These are phyloP conservation scores for Mesembryanthemum crystallinum DNA, from an alignment of 148 eudicot genomes.

Conservation along the genomic window DNA sequence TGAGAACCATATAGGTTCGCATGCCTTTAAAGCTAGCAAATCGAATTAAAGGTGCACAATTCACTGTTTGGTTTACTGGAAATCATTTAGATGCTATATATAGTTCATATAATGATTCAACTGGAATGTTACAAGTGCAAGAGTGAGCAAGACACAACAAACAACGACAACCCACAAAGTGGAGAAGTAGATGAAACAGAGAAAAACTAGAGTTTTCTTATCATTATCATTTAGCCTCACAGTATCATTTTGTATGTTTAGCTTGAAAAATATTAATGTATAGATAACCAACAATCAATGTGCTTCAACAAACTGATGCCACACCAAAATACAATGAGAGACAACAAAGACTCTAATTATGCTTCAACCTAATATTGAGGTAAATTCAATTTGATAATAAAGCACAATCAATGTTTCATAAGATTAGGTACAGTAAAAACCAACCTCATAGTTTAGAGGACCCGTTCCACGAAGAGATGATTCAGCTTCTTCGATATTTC, in stretches of 20 bases:
- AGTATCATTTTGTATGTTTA: not conserved
- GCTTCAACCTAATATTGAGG: not conserved
- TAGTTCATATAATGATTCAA: not conserved
- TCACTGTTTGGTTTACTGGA: not conserved
- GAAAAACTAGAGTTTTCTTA: not conserved
- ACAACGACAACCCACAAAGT: not conserved
- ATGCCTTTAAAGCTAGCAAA: not conserved
- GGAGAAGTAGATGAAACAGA: not conserved
- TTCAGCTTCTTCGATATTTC: constrained; percentile 91
- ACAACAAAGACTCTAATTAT: not conserved
- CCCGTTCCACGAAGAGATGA: constrained; percentile 84
- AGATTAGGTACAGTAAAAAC: constrained; percentile 13
- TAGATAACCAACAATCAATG: not conserved
- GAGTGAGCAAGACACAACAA: not conserved
- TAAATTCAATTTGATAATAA: not conserved
- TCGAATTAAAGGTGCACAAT: not conserved
- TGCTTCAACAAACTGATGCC: not conserved
- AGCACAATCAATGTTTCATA: constrained; percentile 10
- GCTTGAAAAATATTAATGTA: not conserved
- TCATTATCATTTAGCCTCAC: not conserved
- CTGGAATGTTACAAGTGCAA: not conserved
- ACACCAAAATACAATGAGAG: no score
- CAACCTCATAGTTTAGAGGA: constrained; percentile 79
- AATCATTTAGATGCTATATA: not conserved
- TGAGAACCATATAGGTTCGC: not conserved